These are phyloP conservation scores for Peltaster fructicola DNA, from an alignment of 2,329 filamentous ascomycete genomes.

Conservation along the genomic window DNA sequence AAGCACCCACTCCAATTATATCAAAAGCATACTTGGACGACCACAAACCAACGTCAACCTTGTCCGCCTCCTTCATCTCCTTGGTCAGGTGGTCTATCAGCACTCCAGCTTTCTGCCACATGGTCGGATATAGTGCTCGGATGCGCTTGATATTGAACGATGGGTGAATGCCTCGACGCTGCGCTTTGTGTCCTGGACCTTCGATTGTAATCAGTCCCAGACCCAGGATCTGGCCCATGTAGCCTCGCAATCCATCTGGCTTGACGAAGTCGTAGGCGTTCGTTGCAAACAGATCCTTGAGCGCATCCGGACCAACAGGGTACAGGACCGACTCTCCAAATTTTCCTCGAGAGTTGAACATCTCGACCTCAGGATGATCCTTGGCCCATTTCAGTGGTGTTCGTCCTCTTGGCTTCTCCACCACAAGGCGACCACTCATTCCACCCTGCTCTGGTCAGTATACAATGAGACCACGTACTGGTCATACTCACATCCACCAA, in stretches of 20 bases:
- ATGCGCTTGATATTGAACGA: slow-evolving; percentile 2
- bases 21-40: slow-evolving; percentile 1
- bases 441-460: too few relatives aligned
- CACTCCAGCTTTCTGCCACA: not conserved
- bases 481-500: too few relatives aligned
- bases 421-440: slow-evolving; percentile 15
- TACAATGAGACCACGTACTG: too few relatives aligned
- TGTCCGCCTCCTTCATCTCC: not conserved
- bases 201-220: slow-evolving; percentile 1
- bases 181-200: not conserved
- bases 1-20: slow-evolving; percentile 1
- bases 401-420: too few relatives aligned
- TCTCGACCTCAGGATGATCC: slow-evolving; percentile 21
- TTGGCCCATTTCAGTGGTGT: too few relatives aligned
- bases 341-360: too few relatives aligned
- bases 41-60: not conserved
- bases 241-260: not conserved
- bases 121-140: not conserved
- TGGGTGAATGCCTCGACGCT: not conserved
- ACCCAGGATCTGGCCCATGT: not conserved
- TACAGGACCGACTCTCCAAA: slow-evolving; percentile 10
- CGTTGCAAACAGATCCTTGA: slow-evolving; percentile 1
- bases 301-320: too few relatives aligned
- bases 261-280: slow-evolving; percentile 2
- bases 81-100: not conserved